These are phyloP conservation scores for Epichloe brachyelytri DNA, from an alignment of 2,329 filamentous ascomycete species.

Conservation along the genomic window DNA sequence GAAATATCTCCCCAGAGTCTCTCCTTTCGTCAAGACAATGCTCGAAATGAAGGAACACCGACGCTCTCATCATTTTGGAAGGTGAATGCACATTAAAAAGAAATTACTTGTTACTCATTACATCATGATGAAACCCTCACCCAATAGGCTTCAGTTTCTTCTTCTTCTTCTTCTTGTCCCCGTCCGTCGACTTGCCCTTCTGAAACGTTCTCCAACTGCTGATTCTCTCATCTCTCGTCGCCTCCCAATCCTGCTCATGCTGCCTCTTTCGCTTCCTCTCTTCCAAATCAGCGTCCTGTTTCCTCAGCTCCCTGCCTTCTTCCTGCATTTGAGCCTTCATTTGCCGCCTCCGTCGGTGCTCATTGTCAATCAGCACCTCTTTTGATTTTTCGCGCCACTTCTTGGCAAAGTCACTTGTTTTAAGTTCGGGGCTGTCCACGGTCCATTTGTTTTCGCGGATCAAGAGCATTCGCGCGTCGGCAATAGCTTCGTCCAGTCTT, in stretches of 20 bases:
- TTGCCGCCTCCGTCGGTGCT: conserved; percentile 71
- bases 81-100: background rate
- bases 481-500: conserved; percentile 84
- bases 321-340: conserved; percentile 93
- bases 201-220: conserved; percentile 89
- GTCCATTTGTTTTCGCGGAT: conserved; percentile 93
- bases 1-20: too few species aligned
- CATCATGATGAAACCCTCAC: conserved; percentile 15
- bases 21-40: too few species aligned
- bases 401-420: conserved; percentile 68
- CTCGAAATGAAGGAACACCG: too few species aligned
- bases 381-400: conserved; percentile 87
- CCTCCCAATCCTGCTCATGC: conserved; percentile 91
- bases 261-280: conserved; percentile 75
- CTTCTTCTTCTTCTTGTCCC: conserved; percentile 51
- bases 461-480: conserved; percentile 86
- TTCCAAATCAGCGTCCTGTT: conserved; percentile 74
- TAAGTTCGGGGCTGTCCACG: conserved; percentile 73
- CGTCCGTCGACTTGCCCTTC: conserved; percentile 49
- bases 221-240: conserved; percentile 80
- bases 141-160: conserved; percentile 59
- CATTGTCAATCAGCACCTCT: conserved; percentile 84
- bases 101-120: background rate
- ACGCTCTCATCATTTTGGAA: too few species aligned
- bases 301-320: conserved; percentile 78